Evolutionary conservation across 768 basidiomycete genomes (phyloP), one percentile per base, ranked within the genome.

Genomic region (Boletellus ananas): DNA sequence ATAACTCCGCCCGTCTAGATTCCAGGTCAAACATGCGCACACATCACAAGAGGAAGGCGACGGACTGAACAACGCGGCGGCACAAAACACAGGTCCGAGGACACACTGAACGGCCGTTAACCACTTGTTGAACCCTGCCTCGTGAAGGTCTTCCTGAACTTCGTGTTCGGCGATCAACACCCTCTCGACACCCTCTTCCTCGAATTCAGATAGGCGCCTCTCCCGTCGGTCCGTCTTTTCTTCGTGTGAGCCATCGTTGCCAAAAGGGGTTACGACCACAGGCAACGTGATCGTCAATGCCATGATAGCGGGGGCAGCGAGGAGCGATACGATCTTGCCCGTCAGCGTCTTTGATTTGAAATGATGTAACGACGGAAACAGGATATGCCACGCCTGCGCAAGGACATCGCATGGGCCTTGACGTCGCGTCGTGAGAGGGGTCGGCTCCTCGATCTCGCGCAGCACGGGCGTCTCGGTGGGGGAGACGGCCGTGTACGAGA

Each of bases 261-360:
- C 63, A 57, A 83, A 83, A 4, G 80, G 77, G 10, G 75, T 82
- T 25, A 89, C 79, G 16, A 94, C 91, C 12, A 99, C 94, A 4
- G 94, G 94, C 10, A 98, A 72, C 0, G 95, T 97, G 17, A 98
- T 55, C 0, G 94, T 97, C 43, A 99, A 71, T 4, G 77, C 74
- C 66, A 96, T 72, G 2, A 99, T 83, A 2, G 93, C 91, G 2
- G 95, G 95, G 0, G 87, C 83, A 3, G 93, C 91, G 49, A 96
- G 78, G 21, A 95, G 57, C 0, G 85, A 80, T 0, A 88, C 87
- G 27, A 90, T 70, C 69, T 82, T 83, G 1, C 85, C 87, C 11
- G 86, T 57, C 43, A 84, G 57, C 16, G 84, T 83, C 68, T 95
- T 93, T 20, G 76, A 73, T 23, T 70, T 51, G 66, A 96, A 89